A percentile compares a stretch with the other conserved stretches of the same genome.
phyloP scores from a whole-genome alignment of 2,329 filamentous ascomycete genomes.

The Pseudogymnoascus sp. region DNA sequence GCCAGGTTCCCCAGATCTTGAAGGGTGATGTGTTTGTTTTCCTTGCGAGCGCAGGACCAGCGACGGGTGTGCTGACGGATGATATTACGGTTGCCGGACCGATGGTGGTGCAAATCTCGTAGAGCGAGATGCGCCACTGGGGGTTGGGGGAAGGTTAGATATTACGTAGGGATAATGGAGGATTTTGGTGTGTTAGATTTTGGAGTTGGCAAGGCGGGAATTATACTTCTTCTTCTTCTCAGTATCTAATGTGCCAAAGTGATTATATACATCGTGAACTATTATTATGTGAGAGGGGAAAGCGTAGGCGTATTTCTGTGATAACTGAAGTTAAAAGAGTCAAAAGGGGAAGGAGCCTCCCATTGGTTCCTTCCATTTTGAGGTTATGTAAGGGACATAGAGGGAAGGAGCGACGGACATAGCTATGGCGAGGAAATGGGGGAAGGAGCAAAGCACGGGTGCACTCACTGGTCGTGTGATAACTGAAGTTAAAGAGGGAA shows the following conservation, averaged over 20 bases:
- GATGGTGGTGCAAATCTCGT: slow-evolving; percentile 50
- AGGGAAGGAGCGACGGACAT: not conserved
- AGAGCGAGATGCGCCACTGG: slow-evolving; percentile 13
- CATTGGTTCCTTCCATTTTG: not conserved
- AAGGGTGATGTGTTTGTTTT: slow-evolving; percentile 62
- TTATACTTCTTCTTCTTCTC: slow-evolving; percentile 2
- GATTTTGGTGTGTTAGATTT: not conserved
- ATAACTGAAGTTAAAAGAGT: not conserved
- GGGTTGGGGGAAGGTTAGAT: not conserved
- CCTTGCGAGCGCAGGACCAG: slow-evolving; percentile 49
- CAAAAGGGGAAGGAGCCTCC: not conserved
- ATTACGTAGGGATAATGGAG: not conserved
- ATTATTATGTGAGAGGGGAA: not conserved
- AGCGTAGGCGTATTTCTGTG: no score
- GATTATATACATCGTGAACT: not conserved
- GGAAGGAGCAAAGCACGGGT: not conserved
- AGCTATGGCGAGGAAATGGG: not conserved
- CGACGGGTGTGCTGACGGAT: slow-evolving; percentile 49
- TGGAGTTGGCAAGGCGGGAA: not conserved
- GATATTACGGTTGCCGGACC: slow-evolving; percentile 61
- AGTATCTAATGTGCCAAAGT: not conserved
- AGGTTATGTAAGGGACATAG: not conserved
- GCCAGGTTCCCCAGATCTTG: slow-evolving; percentile 55
- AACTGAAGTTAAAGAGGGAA: not conserved
- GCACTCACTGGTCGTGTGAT: not conserved